These are phyloP conservation scores for Rosa lucieae DNA, from an alignment of 306 rosid species.

Conservation along the genomic window DNA sequence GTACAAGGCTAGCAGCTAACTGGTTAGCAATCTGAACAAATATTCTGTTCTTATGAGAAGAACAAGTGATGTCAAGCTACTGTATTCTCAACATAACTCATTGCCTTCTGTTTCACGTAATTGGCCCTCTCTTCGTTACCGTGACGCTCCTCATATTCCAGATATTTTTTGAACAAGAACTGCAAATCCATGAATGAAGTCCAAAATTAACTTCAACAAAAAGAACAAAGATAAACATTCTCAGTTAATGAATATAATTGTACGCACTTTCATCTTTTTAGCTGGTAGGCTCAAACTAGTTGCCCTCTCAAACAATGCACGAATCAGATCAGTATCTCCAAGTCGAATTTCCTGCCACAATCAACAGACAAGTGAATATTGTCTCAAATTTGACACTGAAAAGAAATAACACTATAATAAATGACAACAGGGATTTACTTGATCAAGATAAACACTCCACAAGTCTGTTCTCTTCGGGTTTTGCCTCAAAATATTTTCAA, in stretches of 20 bases:
- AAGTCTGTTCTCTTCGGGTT: conserved; percentile 84
- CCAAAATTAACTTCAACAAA: conserved; percentile 15
- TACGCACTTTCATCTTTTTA: conserved; percentile 81
- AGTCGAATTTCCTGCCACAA: conserved; percentile 71
- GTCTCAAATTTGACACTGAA: neutral
- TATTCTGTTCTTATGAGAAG: neutral
- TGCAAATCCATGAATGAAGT: conserved; percentile 34
- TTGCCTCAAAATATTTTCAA: conserved; percentile 78
- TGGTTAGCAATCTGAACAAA: neutral
- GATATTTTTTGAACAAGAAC: conserved; percentile 87
- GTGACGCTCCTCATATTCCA: conserved; percentile 70
- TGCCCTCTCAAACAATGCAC: conserved; percentile 88
- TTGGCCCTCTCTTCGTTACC: conserved; percentile 75
- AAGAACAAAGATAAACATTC: neutral
- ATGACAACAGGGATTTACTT: conserved; percentile 43
- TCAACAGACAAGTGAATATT: conserved; percentile 15
- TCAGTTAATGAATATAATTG: neutral
- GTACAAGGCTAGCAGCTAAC: neutral
- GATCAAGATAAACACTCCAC: conserved; percentile 96
- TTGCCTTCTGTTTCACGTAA: conserved; percentile 75
- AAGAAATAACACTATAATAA: neutral
- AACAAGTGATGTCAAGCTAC: conserved; percentile 38
- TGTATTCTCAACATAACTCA: conserved; percentile 73
- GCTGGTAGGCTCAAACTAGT: conserved; percentile 79
- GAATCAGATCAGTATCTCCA: conserved; percentile 70